These are phyloP conservation scores for Aegle marmelos DNA, from an alignment of 345 rosid species.

Conservation along the genomic window DNA sequence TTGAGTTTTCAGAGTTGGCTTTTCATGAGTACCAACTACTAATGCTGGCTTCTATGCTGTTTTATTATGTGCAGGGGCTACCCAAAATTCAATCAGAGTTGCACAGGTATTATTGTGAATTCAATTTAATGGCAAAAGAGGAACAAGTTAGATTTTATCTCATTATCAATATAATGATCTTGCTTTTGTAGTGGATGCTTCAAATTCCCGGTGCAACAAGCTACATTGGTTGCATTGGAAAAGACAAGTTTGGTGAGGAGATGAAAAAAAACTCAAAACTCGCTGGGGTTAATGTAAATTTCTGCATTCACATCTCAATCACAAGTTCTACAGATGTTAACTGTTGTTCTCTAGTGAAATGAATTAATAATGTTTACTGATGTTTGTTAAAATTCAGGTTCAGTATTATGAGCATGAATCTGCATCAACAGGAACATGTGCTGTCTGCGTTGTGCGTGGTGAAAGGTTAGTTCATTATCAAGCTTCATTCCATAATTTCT, in stretches of 20 bases:
- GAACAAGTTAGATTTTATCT: not conserved
- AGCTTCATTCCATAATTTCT: not conserved
- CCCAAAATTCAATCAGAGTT: conserved; percentile 93
- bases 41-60: not conserved
- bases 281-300: conserved; percentile 79
- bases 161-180: not conserved
- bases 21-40: not conserved
- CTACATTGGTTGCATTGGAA: conserved; percentile 93
- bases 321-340: not conserved
- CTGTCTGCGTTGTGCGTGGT: conserved; percentile 92
- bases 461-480: conserved; percentile 65
- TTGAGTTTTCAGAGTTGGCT: not conserved
- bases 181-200: conserved; percentile 83
- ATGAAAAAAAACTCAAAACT: conserved; percentile 75
- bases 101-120: conserved; percentile 61
- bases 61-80: conserved; percentile 46
- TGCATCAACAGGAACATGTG: conserved; percentile 90
- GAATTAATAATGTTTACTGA: not conserved
- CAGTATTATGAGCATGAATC: conserved; percentile 81
- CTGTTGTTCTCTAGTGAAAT: not conserved
- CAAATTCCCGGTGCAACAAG: conserved; percentile 87
- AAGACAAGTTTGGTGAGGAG: conserved; percentile 93
- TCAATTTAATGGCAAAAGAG: not conserved
- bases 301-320: not conserved
- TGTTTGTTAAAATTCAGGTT: conserved; percentile 39